phyloP scores from a whole-genome alignment of 192 early-diverging fungal genomes.

The Thamnidium elegans region DNA sequence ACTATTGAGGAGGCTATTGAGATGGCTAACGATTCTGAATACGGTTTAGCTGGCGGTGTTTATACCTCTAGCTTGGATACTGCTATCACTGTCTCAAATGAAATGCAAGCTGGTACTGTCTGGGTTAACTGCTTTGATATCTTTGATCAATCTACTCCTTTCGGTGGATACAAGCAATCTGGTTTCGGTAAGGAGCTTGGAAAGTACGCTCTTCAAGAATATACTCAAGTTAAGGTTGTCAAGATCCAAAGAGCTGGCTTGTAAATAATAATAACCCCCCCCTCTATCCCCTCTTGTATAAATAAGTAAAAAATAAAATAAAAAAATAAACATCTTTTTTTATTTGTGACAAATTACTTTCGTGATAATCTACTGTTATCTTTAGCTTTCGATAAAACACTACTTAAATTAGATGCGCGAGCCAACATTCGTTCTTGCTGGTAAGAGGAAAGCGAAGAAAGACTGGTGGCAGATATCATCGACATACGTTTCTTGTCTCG shows the following conservation, averaged over 20 bases:
- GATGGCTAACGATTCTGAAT: slow-evolving; percentile 64
- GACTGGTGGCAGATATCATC: slow-evolving; percentile 23
- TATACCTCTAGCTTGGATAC: slow-evolving; percentile 67
- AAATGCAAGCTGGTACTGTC: slow-evolving; percentile 65
- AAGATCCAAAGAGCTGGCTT: slow-evolving; percentile 8
- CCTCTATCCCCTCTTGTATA: too few species aligned
- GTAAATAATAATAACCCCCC: neutral
- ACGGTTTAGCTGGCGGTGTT: slow-evolving; percentile 67
- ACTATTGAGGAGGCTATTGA: slow-evolving; percentile 69
- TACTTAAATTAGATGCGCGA: slow-evolving; percentile 27
- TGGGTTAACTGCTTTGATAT: slow-evolving; percentile 82
- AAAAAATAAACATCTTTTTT: too few species aligned
- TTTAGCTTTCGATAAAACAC: slow-evolving; percentile 15
- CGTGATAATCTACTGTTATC: neutral
- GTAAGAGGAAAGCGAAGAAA: slow-evolving; percentile 32
- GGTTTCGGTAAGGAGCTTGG: slow-evolving; percentile 38
- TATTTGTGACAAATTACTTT: neutral
- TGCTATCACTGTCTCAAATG: slow-evolving; percentile 55
- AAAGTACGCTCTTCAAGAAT: slow-evolving; percentile 13
- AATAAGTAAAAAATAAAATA: too few species aligned
- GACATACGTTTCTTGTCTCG: slow-evolving; percentile 25
- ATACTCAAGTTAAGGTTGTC: slow-evolving; percentile 17
- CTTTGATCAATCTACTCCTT: slow-evolving; percentile 72
- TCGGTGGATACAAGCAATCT: slow-evolving; percentile 69
- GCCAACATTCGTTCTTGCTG: slow-evolving; percentile 33